Conservation (phyloP, 2,329 filamentous ascomycete genomes). For the Colletotrichum tropicicola region DNA sequence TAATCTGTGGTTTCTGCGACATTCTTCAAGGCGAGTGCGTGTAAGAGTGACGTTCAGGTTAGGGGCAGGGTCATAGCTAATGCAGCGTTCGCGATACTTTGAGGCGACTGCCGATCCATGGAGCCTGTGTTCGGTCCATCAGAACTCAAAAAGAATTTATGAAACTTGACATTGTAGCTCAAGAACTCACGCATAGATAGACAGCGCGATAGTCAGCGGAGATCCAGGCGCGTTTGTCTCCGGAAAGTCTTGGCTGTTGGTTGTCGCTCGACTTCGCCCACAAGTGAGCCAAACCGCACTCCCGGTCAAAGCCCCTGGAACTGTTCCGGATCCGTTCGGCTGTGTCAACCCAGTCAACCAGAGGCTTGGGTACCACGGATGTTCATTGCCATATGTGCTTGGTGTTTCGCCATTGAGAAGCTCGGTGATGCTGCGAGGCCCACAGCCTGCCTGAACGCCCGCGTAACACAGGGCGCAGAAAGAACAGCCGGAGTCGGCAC, state of each 20-base stretch:
- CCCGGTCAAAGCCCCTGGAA: too few species aligned
- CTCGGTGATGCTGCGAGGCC: not conserved
- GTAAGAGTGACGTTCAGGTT: not conserved
- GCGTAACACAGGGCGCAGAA: not conserved
- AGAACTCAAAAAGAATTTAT: not conserved
- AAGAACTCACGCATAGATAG: not conserved
- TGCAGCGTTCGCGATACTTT: not conserved
- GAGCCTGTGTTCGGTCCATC: not conserved
- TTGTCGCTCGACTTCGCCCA: not conserved
- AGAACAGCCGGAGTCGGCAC: not conserved
- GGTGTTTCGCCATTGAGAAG: not conserved
- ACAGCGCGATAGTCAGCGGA: not conserved
- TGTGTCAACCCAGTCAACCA: conserved; percentile 5
- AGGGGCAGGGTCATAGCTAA: not conserved
- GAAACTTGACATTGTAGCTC: not conserved
- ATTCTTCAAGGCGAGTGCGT: not conserved
- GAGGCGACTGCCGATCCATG: not conserved
- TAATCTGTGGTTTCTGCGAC: not conserved
- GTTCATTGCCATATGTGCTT: not conserved
- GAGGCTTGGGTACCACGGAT: not conserved
- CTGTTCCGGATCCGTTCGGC: not conserved
- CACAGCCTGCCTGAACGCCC: not conserved
- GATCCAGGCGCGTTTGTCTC: not conserved
- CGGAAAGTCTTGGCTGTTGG: too few species aligned
- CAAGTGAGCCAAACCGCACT: not conserved